phyloP scores from a whole-genome alignment of 73 alveolate species.

The Paramecium pentaurelia region DNA sequence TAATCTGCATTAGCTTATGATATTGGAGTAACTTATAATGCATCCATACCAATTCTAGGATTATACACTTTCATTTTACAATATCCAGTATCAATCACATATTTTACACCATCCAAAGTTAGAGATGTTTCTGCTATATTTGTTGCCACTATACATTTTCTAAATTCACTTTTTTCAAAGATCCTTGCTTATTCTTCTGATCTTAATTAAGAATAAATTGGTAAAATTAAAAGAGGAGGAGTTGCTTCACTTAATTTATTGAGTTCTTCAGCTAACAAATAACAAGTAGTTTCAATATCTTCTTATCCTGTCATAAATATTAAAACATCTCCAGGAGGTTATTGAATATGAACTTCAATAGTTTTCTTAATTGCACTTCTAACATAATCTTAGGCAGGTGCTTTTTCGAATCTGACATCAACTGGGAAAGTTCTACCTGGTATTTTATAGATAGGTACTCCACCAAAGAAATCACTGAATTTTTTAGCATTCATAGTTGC shows the following conservation, averaged over 20 bases:
- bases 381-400: slow-evolving; percentile 99
- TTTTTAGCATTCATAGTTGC: slow-evolving; percentile 99
- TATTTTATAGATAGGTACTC: slow-evolving; percentile 92
- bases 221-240: slow-evolving; percentile 96
- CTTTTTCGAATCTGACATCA: slow-evolving; percentile 93
- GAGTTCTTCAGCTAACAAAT: slow-evolving; percentile 88
- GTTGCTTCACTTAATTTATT: slow-evolving; percentile 90
- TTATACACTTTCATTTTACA: slow-evolving; percentile 98
- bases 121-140: slow-evolving; percentile 99
- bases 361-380: slow-evolving; percentile 98
- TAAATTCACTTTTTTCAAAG: slow-evolving; percentile 93
- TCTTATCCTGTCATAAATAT: slow-evolving; percentile 99
- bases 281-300: slow-evolving; percentile 98
- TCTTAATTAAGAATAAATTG: slow-evolving; percentile 98
- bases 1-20: slow-evolving; percentile 99
- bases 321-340: slow-evolving; percentile 98
- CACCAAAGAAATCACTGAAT: slow-evolving; percentile 95
- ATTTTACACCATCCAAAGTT: slow-evolving; percentile 99
- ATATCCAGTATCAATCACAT: slow-evolving; percentile 99
- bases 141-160: slow-evolving; percentile 99
- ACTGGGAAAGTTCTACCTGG: slow-evolving; percentile 99
- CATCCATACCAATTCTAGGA: slow-evolving; percentile 92
- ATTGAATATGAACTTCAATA: slow-evolving; percentile 97
- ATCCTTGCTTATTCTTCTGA: slow-evolving; percentile 99
- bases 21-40: slow-evolving; percentile 95